phyloP scores from a whole-genome alignment of 768 basidiomycete genomes.

The Boletellus emodensis region DNA sequence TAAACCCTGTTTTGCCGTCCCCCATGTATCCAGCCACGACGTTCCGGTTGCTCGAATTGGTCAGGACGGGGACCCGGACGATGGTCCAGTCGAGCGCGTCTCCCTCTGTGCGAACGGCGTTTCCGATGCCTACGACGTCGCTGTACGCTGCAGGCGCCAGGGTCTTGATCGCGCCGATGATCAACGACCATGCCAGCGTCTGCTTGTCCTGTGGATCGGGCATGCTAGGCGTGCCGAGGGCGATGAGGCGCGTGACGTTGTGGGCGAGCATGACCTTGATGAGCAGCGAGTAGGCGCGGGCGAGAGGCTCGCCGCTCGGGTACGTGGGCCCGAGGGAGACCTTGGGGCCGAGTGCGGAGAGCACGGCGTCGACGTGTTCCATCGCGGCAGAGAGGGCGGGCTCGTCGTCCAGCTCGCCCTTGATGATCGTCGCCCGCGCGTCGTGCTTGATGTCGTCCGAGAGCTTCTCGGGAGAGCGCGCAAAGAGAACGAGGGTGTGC shows the following conservation, averaged over 20 bases:
- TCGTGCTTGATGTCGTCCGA: conserved; percentile 46
- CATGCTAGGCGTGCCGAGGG: conserved; percentile 65
- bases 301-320: conserved; percentile 52
- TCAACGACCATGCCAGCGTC: conserved; percentile 35
- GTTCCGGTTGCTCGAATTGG: conserved; percentile 41
- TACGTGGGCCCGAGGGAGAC: conserved; percentile 35
- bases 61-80: conserved; percentile 62
- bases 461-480: conserved; percentile 61
- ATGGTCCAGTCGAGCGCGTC: conserved; percentile 64
- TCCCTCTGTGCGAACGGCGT: conserved; percentile 47
- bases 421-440: conserved; percentile 43
- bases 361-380: conserved; percentile 54
- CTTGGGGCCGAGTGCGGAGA: conserved; percentile 62
- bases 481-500: conserved; percentile 55
- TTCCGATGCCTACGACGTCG: conserved; percentile 63
- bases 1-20: conserved; percentile 49
- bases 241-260: conserved; percentile 54
- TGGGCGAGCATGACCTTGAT: conserved; percentile 53
- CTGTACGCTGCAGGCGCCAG: conserved; percentile 57
- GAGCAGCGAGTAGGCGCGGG: conserved; percentile 53
- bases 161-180: conserved; percentile 37
- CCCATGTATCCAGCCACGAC: conserved; percentile 65
- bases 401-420: conserved; percentile 54
- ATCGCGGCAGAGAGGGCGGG: conserved; percentile 49
- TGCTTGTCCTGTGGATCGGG: conserved; percentile 56